Evolutionary conservation across 495 filamentous ascomycete genomes (phyloP).

Genomic region (Trichoderma virens): DNA sequence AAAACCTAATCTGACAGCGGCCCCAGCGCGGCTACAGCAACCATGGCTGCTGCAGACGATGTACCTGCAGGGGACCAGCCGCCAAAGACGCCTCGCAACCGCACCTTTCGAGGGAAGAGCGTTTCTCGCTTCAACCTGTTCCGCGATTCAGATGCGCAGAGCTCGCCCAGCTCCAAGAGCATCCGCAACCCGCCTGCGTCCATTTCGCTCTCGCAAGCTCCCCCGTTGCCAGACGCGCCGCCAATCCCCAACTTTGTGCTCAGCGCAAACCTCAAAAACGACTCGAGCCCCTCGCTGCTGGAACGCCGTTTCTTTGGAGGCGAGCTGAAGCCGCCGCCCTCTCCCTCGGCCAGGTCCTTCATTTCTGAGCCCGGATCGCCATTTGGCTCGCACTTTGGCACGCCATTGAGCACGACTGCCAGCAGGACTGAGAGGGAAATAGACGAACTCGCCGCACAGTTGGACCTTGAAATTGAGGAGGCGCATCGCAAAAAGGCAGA

Average conservation of each 20-base stretch:
- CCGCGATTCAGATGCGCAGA: slow-evolving; percentile 6
- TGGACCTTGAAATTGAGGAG: not conserved
- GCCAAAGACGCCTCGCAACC: not conserved
- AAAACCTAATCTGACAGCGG: not conserved
- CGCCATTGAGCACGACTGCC: not conserved
- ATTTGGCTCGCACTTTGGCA: not conserved
- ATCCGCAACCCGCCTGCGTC: not conserved
- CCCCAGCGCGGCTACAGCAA: not conserved
- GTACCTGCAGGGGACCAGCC: not conserved
- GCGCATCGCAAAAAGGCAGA: not conserved
- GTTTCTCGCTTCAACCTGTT: slow-evolving; percentile 6
- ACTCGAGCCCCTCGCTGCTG: not conserved
- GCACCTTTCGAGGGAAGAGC: slow-evolving; percentile 8
- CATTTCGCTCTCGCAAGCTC: not conserved
- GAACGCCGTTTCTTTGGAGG: not conserved
- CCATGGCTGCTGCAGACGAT: not conserved
- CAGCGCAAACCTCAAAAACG: slow-evolving; percentile 1
- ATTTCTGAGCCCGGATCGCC: not conserved
- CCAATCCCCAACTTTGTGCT: not conserved
- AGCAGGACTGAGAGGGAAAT: not conserved
- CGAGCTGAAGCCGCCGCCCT: not conserved
- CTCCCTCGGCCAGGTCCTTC: slow-evolving; percentile 3
- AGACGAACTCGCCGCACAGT: not conserved
- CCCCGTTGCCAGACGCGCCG: not conserved
- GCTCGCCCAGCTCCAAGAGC: slow-evolving; percentile 5